Evolutionary conservation across 495 filamentous ascomycete species (phyloP), one percentile per base, ranked within the genome.

Genomic region (Amniculicola lignicola): DNA sequence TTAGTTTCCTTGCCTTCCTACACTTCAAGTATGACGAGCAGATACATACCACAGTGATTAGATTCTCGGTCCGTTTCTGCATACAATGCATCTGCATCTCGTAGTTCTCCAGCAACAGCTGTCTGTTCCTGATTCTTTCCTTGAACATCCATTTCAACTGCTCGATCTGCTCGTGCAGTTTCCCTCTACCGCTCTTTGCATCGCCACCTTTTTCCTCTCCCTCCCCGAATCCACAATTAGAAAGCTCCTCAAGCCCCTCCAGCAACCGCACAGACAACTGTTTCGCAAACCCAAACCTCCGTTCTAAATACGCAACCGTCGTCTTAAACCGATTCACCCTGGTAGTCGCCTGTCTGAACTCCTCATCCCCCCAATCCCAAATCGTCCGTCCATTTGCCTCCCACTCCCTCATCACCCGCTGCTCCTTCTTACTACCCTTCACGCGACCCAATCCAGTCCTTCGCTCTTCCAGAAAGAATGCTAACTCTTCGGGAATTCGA

Each of bases 1-100:
- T 29, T 21, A 36, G 12, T 22, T n/a, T n/a, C n/a, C n/a, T n/a
- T n/a, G n/a, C n/a, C n/a, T n/a, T n/a, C n/a, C n/a, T n/a, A n/a
- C n/a, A n/a, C n/a, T n/a, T n/a, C n/a, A n/a, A n/a, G n/a, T n/a
- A n/a, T n/a, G n/a, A n/a, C n/a, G n/a, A n/a, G n/a, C n/a, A n/a
- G 23, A 25, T 11, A 27, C 41, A 4, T 44, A 54, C 50, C 11
- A 54, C 50, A 22, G 50, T 35, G 22, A 38, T 39, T 2, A 37
- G 14, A 40, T 55, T 55, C 29, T 46, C 42, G 12, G 4, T 47
- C 2, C 52, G 40, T 21, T 55, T 38, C 16, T 33, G 36, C 36
- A 55, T 33, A 24, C 52, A 55, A 12, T 46, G 33, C 3, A 16
- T 36, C 16, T 46, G 40, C 19, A 38, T 18, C 15, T 36, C 28